phyloP scores from a whole-genome alignment of 179 eudicot species.

The Patellifolia procumbens region DNA sequence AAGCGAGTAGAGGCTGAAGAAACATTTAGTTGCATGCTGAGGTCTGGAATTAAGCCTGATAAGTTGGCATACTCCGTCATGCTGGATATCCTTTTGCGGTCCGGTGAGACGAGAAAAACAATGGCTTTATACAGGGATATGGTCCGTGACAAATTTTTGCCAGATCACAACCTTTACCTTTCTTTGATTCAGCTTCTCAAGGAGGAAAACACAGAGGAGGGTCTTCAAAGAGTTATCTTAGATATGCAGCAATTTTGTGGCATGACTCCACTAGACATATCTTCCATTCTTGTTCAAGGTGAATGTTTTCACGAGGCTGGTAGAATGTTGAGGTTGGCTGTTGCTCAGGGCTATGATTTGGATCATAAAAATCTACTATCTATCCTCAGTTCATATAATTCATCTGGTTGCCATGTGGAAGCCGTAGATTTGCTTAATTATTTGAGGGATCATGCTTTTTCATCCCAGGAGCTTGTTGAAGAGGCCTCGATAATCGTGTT shows the following conservation, averaged over 20 bases:
- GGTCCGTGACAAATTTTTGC: slow-evolving; percentile 63
- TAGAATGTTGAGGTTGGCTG: slow-evolving; percentile 55
- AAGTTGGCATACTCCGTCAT: slow-evolving; percentile 81
- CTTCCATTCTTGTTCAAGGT: slow-evolving; percentile 67
- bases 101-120: slow-evolving; percentile 55
- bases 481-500: slow-evolving; percentile 74
- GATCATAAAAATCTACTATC: slow-evolving; percentile 58
- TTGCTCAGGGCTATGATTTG: slow-evolving; percentile 58
- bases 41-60: slow-evolving; percentile 86
- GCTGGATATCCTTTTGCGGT: slow-evolving; percentile 78
- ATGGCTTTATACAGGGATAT: slow-evolving; percentile 64
- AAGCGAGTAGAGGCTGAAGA: slow-evolving; percentile 69
- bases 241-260: slow-evolving; percentile 63
- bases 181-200: slow-evolving; percentile 56
- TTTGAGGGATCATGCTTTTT: slow-evolving; percentile 51
- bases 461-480: slow-evolving; percentile 50
- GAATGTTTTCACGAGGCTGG: slow-evolving; percentile 78
- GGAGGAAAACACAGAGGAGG: slow-evolving; percentile 53
- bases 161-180: slow-evolving; percentile 62
- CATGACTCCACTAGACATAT: slow-evolving; percentile 58
- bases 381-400: slow-evolving; percentile 70
- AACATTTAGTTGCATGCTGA: slow-evolving; percentile 72
- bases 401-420: slow-evolving; percentile 68
- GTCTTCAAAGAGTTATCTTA: slow-evolving; percentile 53
- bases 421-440: slow-evolving; percentile 68